phyloP scores from a whole-genome alignment of 257 asterid genomes.

The Nicotiana tabacum region DNA sequence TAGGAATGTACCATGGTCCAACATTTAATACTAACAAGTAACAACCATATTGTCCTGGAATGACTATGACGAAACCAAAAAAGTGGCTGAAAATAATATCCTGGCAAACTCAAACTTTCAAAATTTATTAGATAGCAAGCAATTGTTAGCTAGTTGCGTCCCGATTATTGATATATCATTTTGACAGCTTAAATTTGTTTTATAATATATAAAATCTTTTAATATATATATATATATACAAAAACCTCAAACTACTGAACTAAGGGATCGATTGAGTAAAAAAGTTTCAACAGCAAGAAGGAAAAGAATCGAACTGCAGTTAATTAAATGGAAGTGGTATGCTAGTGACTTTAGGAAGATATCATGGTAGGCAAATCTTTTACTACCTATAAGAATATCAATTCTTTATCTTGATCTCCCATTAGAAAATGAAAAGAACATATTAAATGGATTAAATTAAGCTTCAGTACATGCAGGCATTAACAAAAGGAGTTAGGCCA shows the following conservation, averaged over 20 bases:
- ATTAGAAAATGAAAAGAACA: not conserved
- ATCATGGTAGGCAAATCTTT: not conserved
- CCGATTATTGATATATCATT: no score
- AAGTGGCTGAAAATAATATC: not conserved
- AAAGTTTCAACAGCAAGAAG: not conserved
- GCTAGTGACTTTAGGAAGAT: not conserved
- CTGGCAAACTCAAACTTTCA: not conserved
- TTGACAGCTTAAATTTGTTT: no score
- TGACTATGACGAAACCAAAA: not conserved
- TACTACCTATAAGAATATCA: not conserved
- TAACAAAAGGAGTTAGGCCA: not conserved
- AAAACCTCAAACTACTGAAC: no score
- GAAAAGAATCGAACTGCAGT: not conserved
- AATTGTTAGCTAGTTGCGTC: not conserved
- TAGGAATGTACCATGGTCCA: not conserved
- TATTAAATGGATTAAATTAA: not conserved
- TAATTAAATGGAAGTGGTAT: not conserved
- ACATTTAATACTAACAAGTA: not conserved
- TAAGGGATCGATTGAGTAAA: not conserved
- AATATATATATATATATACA: no score
- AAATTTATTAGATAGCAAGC: not conserved
- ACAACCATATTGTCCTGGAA: not conserved
- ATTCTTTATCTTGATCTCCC: not conserved
- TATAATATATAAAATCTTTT: no score
- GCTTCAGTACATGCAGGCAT: not conserved